Percentiles rank a stretch among this genome's conserved stretches.
These are phyloP conservation scores for Leptographium radiaticola DNA, from an alignment of 2,329 filamentous ascomycete species.

Conservation along the genomic window DNA sequence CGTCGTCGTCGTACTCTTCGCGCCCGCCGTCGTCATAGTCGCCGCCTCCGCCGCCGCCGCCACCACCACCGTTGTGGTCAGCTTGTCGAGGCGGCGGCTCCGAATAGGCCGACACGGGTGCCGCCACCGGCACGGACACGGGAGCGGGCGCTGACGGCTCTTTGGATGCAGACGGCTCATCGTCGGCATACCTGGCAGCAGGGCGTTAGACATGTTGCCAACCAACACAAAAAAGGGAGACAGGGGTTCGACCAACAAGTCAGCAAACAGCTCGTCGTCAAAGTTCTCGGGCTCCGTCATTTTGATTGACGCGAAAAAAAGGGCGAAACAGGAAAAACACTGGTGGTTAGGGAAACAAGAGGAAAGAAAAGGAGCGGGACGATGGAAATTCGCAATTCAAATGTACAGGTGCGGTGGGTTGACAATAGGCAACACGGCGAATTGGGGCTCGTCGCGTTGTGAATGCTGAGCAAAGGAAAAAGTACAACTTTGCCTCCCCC, in stretches of 20 bases:
- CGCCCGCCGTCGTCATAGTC: slow-evolving; percentile 15
- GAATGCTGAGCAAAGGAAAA: neutral
- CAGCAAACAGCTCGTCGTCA: slow-evolving; percentile 83
- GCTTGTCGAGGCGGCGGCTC: slow-evolving; percentile 6
- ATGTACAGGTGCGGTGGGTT: neutral
- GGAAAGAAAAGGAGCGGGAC: neutral
- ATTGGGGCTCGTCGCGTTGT: neutral
- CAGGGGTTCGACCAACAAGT: slow-evolving; percentile 51
- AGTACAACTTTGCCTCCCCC: neutral
- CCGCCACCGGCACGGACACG: neutral
- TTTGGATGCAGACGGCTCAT: slow-evolving; percentile 30
- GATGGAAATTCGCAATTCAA: neutral
- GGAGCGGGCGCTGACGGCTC: slow-evolving; percentile 1
- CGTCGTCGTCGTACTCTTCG: slow-evolving; percentile 34
- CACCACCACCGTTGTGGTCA: slow-evolving; percentile 15
- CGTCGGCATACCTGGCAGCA: slow-evolving; percentile 46
- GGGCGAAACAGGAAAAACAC: neutral
- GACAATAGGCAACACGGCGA: neutral
- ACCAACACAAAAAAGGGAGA: neutral
- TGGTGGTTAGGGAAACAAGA: neutral
- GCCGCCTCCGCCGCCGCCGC: neutral
- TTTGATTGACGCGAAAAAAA: neutral
- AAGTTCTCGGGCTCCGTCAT: slow-evolving; percentile 69
- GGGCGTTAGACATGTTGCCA: neutral
- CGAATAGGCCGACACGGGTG: neutral